These are phyloP conservation scores for Leccinellum albellum DNA, from an alignment of 768 basidiomycete genomes.

Conservation along the genomic window DNA sequence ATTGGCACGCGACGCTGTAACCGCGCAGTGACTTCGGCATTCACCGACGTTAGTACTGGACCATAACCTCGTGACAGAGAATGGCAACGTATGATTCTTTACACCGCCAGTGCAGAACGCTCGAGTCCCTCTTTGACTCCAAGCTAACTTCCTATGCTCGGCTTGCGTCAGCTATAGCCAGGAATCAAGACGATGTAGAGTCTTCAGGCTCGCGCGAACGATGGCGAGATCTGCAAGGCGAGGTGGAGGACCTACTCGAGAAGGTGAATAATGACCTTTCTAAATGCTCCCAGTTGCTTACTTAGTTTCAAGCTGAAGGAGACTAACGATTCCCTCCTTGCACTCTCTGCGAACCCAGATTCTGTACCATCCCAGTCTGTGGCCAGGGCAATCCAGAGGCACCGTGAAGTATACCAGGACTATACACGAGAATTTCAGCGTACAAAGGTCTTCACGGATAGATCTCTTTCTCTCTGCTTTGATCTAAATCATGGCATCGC, in stretches of 20 bases:
- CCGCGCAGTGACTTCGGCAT: constrained; percentile 13
- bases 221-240: constrained; percentile 80
- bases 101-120: constrained; percentile 86
- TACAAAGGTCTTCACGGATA: constrained; percentile 60
- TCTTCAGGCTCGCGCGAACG: constrained; percentile 66
- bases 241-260: constrained; percentile 79
- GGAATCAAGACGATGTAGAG: constrained; percentile 57
- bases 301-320: constrained; percentile 65
- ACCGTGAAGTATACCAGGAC: constrained; percentile 86
- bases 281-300: constrained; percentile 4
- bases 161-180: constrained; percentile 65
- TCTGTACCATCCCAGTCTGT: constrained; percentile 71
- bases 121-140: constrained; percentile 88
- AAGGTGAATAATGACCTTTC: constrained; percentile 54
- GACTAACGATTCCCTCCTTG: constrained; percentile 75
- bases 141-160: constrained; percentile 91
- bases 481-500: constrained; percentile 2
- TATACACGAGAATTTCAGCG: constrained; percentile 79
- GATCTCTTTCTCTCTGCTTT: background rate
- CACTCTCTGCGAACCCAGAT: constrained; percentile 63
- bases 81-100: constrained; percentile 87
- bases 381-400: constrained; percentile 85
- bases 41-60: constrained; percentile 5
- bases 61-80: background rate
- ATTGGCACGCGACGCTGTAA: constrained; percentile 1